Evolutionary conservation across 495 filamentous ascomycete species (phyloP), one percentile per base, ranked within the genome.

Genomic region (Trichoderma gamsii): DNA sequence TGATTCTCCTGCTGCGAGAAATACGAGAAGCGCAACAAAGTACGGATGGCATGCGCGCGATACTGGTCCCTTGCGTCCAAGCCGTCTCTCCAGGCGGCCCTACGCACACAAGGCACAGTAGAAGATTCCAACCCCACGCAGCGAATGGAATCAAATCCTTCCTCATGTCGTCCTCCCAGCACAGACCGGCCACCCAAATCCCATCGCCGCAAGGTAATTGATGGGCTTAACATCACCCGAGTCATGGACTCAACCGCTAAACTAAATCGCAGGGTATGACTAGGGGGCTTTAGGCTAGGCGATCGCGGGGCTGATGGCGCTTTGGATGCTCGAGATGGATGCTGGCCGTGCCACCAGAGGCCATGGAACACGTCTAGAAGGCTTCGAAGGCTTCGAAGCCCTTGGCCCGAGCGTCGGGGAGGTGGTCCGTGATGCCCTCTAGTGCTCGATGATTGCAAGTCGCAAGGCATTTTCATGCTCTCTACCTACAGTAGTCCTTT

Each of bases 221-320:
- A 52, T 23, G 15, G 44, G n/a, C n/a, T n/a, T 23, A n/a, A 23
- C 18, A 11, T n/a, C 21, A 29, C 29, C 29, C 29, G 29, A 23
- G 49, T 18, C 49, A 23, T 21, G n/a, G 12, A 21, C 4, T 52
- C 46, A 18, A 7, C 16, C 6, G 46, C 46, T 21, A n/a, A 46
- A 9, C 35, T 38, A 38, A 38, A 38, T 38, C 8, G 35, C 35
- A 38, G 35, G 8, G 35, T 38, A 38, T 38, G 35, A 38, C 35
- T 5, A 38, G 44, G 13, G 44, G 44, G 44, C 15, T 49, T n/a
- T 25, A 27, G 21, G 23, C n/a, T 27, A 23, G n/a, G 56, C 56
- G 56, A 61, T 61, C 56, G 56, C 27, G 56, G 56, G 56, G 56
- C 56, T 29, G 56, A 61, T 25, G 13, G 56, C 23, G 25, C 56